Evolutionary conservation across 257 asterid genomes (phyloP), one percentile per base, ranked within the genome.

Genomic region (Solanum tarapatanum): DNA sequence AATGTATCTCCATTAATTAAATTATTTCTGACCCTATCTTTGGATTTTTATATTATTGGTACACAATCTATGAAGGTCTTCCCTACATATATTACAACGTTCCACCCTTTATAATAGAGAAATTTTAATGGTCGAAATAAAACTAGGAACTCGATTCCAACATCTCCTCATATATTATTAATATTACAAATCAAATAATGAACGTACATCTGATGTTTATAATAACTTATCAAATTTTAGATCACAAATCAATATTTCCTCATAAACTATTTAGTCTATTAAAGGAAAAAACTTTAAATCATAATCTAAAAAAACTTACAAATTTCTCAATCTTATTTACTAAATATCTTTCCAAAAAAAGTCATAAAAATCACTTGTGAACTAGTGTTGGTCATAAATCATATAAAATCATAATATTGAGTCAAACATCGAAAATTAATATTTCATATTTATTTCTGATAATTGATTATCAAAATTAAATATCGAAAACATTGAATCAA

Each of bases 201-300:
- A 1, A 33, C 2, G 0, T 19, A 0, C 28, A 4, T 19, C 4
- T 19, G 2, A 33, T 35, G 1, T 73, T 11, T 19, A 4, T 9
- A 17, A 33, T 73, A 73, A 17, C 26, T 73, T 73, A 33, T 0
- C n/a, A 9, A 73, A 33, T 19, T 33, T 72, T 17, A 32, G 0
- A 72, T 9, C 0, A 19, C 11, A 0, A 58, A 58, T 21, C 26
- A 7, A 7, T 58, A 58, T 19, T 58, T 58, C 11, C 66, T 0
- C 2, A 58, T 19, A 73, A 32, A 30, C 0, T 1, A 28, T 69
- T 69, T 16, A 30, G 4, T 32, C 7, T 32, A 8, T 36, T 70
- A 32, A 70, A 32, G 37, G 7, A 0, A 2, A 51, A 32, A 9
- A 8, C 14, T 33, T 72, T 17, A 73, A 33, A 33, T 0, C 8